These are phyloP conservation scores for Lachnellula cervina DNA, from an alignment of 2,329 filamentous ascomycete species.

Conservation along the genomic window DNA sequence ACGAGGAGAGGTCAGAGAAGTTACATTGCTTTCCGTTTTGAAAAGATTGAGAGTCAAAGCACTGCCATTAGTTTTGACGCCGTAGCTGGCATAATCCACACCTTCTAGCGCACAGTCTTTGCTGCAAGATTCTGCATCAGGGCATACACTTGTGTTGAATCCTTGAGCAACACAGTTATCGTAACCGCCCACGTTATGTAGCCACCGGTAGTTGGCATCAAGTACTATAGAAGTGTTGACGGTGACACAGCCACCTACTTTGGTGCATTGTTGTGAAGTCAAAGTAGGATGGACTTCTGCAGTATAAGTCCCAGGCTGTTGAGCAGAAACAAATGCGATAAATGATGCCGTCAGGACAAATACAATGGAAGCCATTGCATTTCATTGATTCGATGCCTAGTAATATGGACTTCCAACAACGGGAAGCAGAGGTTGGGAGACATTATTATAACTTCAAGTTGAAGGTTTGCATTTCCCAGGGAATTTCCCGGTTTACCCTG, in stretches of 20 bases:
- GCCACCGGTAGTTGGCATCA: constrained; percentile 41
- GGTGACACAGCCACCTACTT: constrained; percentile 42
- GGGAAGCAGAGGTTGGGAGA: neutral
- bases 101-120: constrained; percentile 50
- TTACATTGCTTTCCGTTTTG: constrained; percentile 8
- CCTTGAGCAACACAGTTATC: constrained; percentile 29
- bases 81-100: constrained; percentile 44
- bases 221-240: constrained; percentile 47
- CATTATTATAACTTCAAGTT: neutral
- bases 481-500: no score
- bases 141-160: constrained; percentile 41
- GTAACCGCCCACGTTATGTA: constrained; percentile 28
- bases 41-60: constrained; percentile 33
- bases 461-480: neutral
- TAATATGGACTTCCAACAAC: neutral
- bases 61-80: constrained; percentile 36
- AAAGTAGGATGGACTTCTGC: constrained; percentile 46
- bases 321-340: constrained; percentile 5
- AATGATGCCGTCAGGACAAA: constrained; percentile 1
- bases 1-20: constrained; percentile 37
- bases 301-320: constrained; percentile 10
- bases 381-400: neutral
- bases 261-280: constrained; percentile 48
- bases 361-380: neutral
- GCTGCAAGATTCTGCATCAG: constrained; percentile 45